A percentile compares a stretch with the other conserved stretches of the same genome.
phyloP scores from a whole-genome alignment of 2,329 filamentous ascomycete species.

The Colletotrichum sp. region DNA sequence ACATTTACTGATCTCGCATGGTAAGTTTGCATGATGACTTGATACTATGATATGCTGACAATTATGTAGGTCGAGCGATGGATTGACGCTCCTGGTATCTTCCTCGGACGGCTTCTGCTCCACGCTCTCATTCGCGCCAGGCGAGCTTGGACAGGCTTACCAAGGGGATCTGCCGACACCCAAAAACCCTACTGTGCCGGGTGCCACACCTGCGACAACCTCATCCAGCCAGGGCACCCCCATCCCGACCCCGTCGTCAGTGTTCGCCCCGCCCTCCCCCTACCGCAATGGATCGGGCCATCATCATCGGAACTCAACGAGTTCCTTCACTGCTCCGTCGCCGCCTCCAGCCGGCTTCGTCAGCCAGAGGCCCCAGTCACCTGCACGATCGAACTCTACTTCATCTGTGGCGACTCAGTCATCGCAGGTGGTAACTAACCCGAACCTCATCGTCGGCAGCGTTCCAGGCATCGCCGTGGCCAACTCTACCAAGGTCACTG shows the following conservation, averaged over 20 bases:
- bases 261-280: slow-evolving; percentile 66
- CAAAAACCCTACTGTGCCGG: slow-evolving; percentile 44
- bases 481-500: slow-evolving; percentile 67
- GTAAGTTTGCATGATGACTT: slow-evolving; percentile 60
- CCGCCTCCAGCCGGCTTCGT: slow-evolving; percentile 64
- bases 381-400: slow-evolving; percentile 83
- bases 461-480: slow-evolving; percentile 79
- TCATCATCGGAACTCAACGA: slow-evolving; percentile 62
- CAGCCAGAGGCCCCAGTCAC: slow-evolving; percentile 74
- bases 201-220: slow-evolving; percentile 28
- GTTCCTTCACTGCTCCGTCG: slow-evolving; percentile 64
- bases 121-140: slow-evolving; percentile 80
- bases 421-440: slow-evolving; percentile 73
- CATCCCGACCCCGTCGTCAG: slow-evolving; percentile 71
- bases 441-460: slow-evolving; percentile 77
- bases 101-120: slow-evolving; percentile 99
- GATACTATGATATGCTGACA: not conserved
- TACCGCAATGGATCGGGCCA: slow-evolving; percentile 54
- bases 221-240: slow-evolving; percentile 71
- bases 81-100: slow-evolving; percentile 78
- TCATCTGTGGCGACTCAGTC: slow-evolving; percentile 78
- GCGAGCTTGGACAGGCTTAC: slow-evolving; percentile 85
- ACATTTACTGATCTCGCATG: slow-evolving; percentile 97
- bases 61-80: slow-evolving; percentile 51
- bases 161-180: slow-evolving; percentile 67